phyloP scores from a whole-genome alignment of 2,329 filamentous ascomycete genomes.

The Cladosporium sp. region DNA sequence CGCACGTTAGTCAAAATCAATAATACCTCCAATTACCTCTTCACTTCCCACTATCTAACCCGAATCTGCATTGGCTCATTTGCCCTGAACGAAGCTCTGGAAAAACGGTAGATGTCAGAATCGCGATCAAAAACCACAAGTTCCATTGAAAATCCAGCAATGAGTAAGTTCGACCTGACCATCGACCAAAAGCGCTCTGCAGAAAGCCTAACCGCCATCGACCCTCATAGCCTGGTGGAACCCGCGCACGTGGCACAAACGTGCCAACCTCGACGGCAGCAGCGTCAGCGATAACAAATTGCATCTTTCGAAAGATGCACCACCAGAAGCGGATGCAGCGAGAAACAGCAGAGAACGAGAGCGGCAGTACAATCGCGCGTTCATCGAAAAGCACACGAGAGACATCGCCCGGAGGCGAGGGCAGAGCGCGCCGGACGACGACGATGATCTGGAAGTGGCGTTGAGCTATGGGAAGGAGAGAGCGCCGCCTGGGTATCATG shows the following conservation, averaged over 20 bases:
- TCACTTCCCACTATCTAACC: neutral
- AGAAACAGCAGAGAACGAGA: neutral
- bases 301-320: neutral
- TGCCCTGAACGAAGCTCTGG: neutral
- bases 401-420: neutral
- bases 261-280: neutral
- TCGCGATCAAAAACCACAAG: neutral
- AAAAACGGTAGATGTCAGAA: neutral
- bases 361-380: neutral
- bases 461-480: neutral
- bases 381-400: neutral
- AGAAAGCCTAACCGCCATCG: neutral
- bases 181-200: neutral
- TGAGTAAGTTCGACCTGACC: neutral
- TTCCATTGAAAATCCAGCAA: neutral
- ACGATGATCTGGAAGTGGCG: neutral
- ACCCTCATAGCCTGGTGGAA: neutral
- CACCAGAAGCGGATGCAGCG: neutral
- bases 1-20: too few species aligned
- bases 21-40: too few species aligned
- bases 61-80: neutral
- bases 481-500: conserved; percentile 1
- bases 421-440: neutral
- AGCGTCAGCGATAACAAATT: neutral
- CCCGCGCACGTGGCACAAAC: neutral